These are phyloP conservation scores for Populus tomentosa DNA, from an alignment of 441 rosid species.

Conservation along the genomic window DNA sequence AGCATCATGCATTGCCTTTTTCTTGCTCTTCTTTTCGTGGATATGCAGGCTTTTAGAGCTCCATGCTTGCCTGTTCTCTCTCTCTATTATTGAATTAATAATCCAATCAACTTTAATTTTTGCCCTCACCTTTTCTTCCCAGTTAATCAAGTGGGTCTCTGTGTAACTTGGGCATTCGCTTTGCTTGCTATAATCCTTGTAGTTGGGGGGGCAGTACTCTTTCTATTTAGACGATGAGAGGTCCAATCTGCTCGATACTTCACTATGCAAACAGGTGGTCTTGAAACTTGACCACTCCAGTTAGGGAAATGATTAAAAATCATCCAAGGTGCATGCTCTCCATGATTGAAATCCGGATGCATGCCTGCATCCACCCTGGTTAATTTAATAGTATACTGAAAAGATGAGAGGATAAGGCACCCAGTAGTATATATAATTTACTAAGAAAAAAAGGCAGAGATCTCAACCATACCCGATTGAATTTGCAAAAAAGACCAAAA, in stretches of 20 bases:
- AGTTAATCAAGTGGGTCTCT: background rate
- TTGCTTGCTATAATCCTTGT: background rate
- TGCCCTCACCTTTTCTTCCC: background rate
- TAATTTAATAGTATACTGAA: conserved; percentile 15
- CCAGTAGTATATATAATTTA: conserved; percentile 1
- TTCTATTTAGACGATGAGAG: background rate
- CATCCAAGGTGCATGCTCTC: background rate
- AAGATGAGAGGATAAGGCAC: conserved; percentile 34
- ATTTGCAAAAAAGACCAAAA: background rate
- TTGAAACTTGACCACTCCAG: background rate
- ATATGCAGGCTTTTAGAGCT: conserved; percentile 31
- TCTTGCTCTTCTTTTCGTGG: conserved; percentile 32
- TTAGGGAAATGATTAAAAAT: background rate
- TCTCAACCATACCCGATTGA: conserved; percentile 22
- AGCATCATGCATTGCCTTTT: conserved; percentile 24
- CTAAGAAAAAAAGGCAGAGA: conserved; percentile 14
- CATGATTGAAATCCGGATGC: background rate
- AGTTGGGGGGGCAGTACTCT: background rate
- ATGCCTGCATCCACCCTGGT: background rate
- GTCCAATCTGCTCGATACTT: background rate
- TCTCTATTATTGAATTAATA: conserved; percentile 12
- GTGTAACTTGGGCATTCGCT: background rate
- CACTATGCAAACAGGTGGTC: background rate
- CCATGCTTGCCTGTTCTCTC: conserved; percentile 34
- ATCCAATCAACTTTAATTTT: background rate